Base-by-base conservation (phyloP, 2,329 filamentous ascomycete genomes). In the Pseudomassariella vexata region DNA sequence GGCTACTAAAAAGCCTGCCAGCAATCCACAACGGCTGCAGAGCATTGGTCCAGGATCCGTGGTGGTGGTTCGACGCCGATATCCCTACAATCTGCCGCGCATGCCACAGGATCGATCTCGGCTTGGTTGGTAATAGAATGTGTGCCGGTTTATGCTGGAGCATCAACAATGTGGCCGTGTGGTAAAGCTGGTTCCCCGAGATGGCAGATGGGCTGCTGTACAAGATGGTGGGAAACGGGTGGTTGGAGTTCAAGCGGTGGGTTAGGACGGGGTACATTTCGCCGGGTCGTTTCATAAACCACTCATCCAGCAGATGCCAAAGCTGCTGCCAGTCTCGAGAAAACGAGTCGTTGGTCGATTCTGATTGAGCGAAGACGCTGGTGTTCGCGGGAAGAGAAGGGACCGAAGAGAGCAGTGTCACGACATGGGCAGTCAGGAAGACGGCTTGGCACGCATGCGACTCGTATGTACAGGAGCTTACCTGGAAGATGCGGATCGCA, bases 391-490 rank as follows among this genome's bases (percentile, higher is more conserved):
- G n/a, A n/a, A n/a, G n/a, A n/a, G n/a, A n/a, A n/a, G n/a, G n/a
- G n/a, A n/a, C n/a, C n/a, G n/a, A n/a, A n/a, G n/a, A n/a, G 3
- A 66, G 44, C 2, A 68, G 51, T 19, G 60, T 56, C 4, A 66
- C 49, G 0, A 63, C 62, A 16, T 63, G 61, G 2, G 65, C 67
- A 17, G 60, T 57, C 4, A 72, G 49, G 23, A 67, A 71, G 6
- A 72, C 67, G 2, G 65, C 57, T 37, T 65, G 66, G 34, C 71
- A 70, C 12, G 68, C 66, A 48, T 67, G 68, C n/a, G 61, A 62
- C 30, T 66, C 62, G 20, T 68, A 63, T 6, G n/a, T n/a, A n/a
- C 53, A 55, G 1, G 36, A 45, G 3, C 44, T 41, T 19, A 44
- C 46, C 6, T 50, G 50, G 35, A 68, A 66, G 7, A 65, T 38